These are phyloP conservation scores for Diaporthe citri DNA, from an alignment of 2,329 filamentous ascomycete species.

Conservation along the genomic window DNA sequence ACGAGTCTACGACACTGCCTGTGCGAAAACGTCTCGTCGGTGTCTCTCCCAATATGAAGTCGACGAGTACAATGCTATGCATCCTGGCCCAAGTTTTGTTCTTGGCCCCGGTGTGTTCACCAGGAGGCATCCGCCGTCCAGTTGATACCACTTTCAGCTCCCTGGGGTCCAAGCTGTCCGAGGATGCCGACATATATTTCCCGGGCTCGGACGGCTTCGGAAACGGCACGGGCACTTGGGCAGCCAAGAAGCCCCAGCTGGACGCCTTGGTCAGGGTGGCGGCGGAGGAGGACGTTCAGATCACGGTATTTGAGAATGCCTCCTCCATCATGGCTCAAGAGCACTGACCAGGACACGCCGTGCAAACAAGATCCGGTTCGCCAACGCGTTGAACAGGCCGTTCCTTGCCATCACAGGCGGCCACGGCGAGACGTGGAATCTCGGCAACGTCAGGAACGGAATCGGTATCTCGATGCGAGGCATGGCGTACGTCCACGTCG, in stretches of 20 bases:
- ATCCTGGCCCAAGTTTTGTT: background rate
- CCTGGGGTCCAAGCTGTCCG: slow-evolving; percentile 7
- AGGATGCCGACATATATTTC: slow-evolving; percentile 13
- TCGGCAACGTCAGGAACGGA: slow-evolving; percentile 41
- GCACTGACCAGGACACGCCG: background rate
- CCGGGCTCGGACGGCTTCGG: slow-evolving; percentile 13
- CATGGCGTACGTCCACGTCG: slow-evolving; percentile 46
- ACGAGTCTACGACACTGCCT: background rate
- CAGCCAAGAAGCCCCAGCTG: slow-evolving; percentile 37
- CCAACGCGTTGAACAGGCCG: slow-evolving; percentile 40
- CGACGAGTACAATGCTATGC: background rate
- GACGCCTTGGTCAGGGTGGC: slow-evolving; percentile 43
- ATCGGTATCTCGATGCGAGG: slow-evolving; percentile 45
- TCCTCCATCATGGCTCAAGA: background rate
- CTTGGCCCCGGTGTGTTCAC: background rate
- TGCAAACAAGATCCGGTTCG: slow-evolving; percentile 42
- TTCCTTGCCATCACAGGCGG: slow-evolving; percentile 45
- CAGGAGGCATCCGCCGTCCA: background rate
- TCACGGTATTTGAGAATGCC: slow-evolving; percentile 37
- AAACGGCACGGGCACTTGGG: background rate
- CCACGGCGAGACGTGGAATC: slow-evolving; percentile 44
- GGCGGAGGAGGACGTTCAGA: slow-evolving; percentile 43
- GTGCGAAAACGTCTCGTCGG: background rate
- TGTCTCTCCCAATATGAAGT: background rate
- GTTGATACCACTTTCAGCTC: background rate